Evolutionary conservation across 2,329 filamentous ascomycete species (phyloP), one percentile per base, ranked within the genome.

Genomic region (Microascus cirrosus): DNA sequence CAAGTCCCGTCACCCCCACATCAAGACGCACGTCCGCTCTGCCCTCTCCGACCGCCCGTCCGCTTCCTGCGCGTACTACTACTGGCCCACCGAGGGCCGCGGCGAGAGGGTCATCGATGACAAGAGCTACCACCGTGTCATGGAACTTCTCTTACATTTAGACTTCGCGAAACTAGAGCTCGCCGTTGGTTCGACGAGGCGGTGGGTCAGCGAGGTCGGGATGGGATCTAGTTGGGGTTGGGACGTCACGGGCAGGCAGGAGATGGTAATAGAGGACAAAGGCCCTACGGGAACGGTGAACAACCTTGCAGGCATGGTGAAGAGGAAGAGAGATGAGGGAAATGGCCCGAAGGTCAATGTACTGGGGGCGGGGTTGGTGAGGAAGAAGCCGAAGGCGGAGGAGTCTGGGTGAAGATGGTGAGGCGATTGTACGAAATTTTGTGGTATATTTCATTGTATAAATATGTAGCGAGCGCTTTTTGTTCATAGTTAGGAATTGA

Each of bases 121-220:
- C 24, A 73, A 75, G 28, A 77, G 80, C 54, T 91, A 90, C 70
- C 83, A 84, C 61, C 81, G 86, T 12, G 81, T 84, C 10, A 77
- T 83, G 22, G 87, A 90, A 63, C 71, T 90, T 11, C 74, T 94
- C 0, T 77, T 92, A 5, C 82, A 86, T 59, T 79, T 91, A 0
- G 87, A 91, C 68, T 94, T 94, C 69, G 77, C 82, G 1, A 86
- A 79, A 10, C 69, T 84, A 3, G 79, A 81, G 12, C 80, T 86
- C 54, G 84, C 86, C 0, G 74, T 73, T 1, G 75, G 76, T 35
- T 90, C 87, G 65, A 89, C 88, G 2, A 73, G 70, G 56, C 81
- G 86, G 57, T 94, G 89, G 88, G 76, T 84, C 51, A 77, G 77
- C 15, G 87, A 93, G 65, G 82, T 86, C 1, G 80, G 79, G 18